These are phyloP conservation scores for Globisporangium takayamanum DNA, from an alignment of 352 stramenopile genomes.

Conservation along the genomic window DNA sequence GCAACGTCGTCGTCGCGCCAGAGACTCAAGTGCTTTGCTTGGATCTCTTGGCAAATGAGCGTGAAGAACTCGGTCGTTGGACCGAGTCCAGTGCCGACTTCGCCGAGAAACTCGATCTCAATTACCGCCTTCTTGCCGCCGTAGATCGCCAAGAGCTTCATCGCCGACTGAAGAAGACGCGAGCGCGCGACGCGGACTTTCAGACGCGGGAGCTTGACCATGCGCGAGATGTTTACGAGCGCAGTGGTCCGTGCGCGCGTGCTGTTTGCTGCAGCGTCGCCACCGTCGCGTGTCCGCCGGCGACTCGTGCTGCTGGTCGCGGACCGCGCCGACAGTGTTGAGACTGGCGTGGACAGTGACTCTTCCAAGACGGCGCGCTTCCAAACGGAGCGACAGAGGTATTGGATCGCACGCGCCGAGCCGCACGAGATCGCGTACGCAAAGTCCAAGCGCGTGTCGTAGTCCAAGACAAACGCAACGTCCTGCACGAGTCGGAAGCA, in stretches of 20 bases:
- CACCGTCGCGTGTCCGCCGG: neutral
- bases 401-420: slow-evolving; percentile 58
- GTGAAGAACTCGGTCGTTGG: slow-evolving; percentile 80
- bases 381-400: slow-evolving; percentile 63
- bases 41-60: slow-evolving; percentile 65
- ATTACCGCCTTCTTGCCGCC: slow-evolving; percentile 70
- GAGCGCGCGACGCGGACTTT: slow-evolving; percentile 67
- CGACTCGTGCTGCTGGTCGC: neutral
- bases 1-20: slow-evolving; percentile 47
- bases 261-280: neutral
- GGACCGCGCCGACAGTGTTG: neutral
- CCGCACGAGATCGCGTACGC: slow-evolving; percentile 65
- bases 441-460: slow-evolving; percentile 59
- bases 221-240: slow-evolving; percentile 46
- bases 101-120: slow-evolving; percentile 74
- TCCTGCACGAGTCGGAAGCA: slow-evolving; percentile 43
- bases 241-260: slow-evolving; percentile 27
- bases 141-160: slow-evolving; percentile 69
- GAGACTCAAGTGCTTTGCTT: slow-evolving; percentile 45
- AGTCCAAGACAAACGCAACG: slow-evolving; percentile 59
- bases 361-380: slow-evolving; percentile 52
- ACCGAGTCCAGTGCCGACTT: slow-evolving; percentile 67
- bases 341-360: slow-evolving; percentile 6
- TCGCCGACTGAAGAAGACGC: slow-evolving; percentile 55
- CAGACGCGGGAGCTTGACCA: slow-evolving; percentile 67